Evolutionary conservation across 805 yeast genomes (phyloP).

Genomic region (Spathaspora gorwiae): DNA sequence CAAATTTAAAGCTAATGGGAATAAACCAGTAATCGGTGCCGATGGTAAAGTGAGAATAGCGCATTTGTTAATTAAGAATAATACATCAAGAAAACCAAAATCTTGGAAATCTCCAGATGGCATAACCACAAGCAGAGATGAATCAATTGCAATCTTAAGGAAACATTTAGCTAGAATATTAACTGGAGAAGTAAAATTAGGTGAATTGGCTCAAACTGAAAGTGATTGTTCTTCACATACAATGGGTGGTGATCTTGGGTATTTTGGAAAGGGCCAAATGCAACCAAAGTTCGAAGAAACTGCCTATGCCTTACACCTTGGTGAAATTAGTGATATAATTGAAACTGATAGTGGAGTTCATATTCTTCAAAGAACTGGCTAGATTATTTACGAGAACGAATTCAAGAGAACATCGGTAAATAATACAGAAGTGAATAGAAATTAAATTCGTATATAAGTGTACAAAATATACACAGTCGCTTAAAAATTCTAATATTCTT

Average conservation of each 20-base stretch:
- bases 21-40: slow-evolving; percentile 41
- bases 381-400: not conserved
- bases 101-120: slow-evolving; percentile 77
- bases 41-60: slow-evolving; percentile 68
- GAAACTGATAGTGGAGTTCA: slow-evolving; percentile 93
- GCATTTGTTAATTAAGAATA: slow-evolving; percentile 81
- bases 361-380: slow-evolving; percentile 79
- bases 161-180: slow-evolving; percentile 54
- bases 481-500: no score
- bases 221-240: slow-evolving; percentile 86
- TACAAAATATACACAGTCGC: no score
- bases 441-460: no score
- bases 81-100: slow-evolving; percentile 80
- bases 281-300: slow-evolving; percentile 92
- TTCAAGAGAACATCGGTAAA: no score
- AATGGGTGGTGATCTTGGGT: slow-evolving; percentile 89
- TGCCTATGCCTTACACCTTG: slow-evolving; percentile 74
- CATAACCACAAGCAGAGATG: slow-evolving; percentile 77
- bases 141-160: slow-evolving; percentile 64
- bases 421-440: no score
- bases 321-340: slow-evolving; percentile 76
- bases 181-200: slow-evolving; percentile 61
- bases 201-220: slow-evolving; percentile 72
- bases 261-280: slow-evolving; percentile 87
- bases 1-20: slow-evolving; percentile 26